These are phyloP conservation scores for Gracilaria domingensis DNA, from an alignment of 23 red algal genomes.

Conservation along the genomic window DNA sequence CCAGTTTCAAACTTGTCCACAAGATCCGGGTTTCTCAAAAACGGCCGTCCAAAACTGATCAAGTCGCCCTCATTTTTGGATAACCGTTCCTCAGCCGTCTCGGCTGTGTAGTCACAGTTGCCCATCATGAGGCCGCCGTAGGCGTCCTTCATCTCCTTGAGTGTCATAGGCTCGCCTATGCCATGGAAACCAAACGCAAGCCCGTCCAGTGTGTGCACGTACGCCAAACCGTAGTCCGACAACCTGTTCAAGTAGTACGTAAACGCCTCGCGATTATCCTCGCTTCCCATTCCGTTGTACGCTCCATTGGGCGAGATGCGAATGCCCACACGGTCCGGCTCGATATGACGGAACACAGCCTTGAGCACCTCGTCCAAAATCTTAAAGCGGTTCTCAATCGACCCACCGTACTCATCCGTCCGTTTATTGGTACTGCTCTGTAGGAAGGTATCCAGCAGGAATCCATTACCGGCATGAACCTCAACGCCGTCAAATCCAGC, in stretches of 20 bases:
- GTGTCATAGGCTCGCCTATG: conserved; percentile 17
- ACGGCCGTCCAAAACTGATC: conserved; percentile 62
- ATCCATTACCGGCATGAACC: conserved; percentile 84
- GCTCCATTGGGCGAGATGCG: conserved; percentile 77
- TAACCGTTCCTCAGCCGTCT: conserved; percentile 65
- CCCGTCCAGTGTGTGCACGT: conserved; percentile 75
- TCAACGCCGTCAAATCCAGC: conserved; percentile 93
- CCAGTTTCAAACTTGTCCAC: conserved; percentile 51
- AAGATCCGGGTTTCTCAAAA: conserved; percentile 72
- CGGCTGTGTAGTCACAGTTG: conserved; percentile 59
- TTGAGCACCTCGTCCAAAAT: conserved; percentile 69
- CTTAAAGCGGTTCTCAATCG: conserved; percentile 68
- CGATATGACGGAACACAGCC: conserved; percentile 53
- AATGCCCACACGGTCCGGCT: conserved; percentile 58
- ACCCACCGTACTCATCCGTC: conserved; percentile 86
- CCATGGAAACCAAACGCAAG: conserved; percentile 68
- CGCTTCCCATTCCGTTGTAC: conserved; percentile 67
- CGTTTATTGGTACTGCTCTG: conserved; percentile 74
- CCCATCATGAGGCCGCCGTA: conserved; percentile 68
- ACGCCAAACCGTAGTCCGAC: conserved; percentile 52
- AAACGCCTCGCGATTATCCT: conserved; percentile 63
- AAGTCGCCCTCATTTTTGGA: conserved; percentile 53
- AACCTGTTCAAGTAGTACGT: conserved; percentile 62
- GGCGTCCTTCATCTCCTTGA: conserved; percentile 35
- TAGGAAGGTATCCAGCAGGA: conserved; percentile 84